These are phyloP conservation scores for Arthrobotrys pseudoclavata DNA, from an alignment of 2,329 filamentous ascomycete species.

Conservation along the genomic window DNA sequence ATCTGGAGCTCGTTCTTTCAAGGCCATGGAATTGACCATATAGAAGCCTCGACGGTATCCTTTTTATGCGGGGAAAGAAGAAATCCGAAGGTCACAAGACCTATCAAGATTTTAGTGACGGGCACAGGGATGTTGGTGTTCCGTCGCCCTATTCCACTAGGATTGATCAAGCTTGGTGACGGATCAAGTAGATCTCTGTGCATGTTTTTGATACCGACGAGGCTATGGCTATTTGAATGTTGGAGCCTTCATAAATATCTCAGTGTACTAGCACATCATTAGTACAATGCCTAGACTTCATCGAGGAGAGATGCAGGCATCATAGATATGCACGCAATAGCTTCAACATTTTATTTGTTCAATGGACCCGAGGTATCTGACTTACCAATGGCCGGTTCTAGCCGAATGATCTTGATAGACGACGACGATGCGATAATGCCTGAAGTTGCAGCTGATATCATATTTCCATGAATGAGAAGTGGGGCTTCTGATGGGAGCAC, in stretches of 20 bases:
- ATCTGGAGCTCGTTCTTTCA: conserved; percentile 19
- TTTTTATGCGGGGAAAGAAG: conserved; percentile 35
- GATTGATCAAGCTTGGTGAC: conserved; percentile 25
- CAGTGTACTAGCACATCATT: not conserved
- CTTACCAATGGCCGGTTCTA: conserved; percentile 31
- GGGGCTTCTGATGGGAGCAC: conserved; percentile 17
- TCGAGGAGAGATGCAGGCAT: conserved; percentile 6
- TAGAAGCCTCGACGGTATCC: conserved; percentile 14
- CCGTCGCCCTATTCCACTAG: conserved; percentile 40
- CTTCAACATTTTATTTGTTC: conserved; percentile 1
- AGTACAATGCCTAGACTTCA: conserved; percentile 12
- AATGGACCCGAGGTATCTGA: not conserved
- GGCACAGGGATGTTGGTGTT: conserved; percentile 21
- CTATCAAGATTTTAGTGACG: conserved; percentile 22
- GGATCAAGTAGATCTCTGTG: conserved; percentile 42
- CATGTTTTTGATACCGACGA: conserved; percentile 18
- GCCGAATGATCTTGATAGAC: conserved; percentile 2
- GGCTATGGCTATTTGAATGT: conserved; percentile 1
- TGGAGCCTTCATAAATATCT: conserved; percentile 27
- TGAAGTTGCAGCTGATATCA: conserved; percentile 22
- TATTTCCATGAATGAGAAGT: not conserved
- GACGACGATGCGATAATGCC: conserved; percentile 2
- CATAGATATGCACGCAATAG: conserved; percentile 12
- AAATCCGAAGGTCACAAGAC: conserved; percentile 49
- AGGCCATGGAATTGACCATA: not conserved